A percentile compares a stretch with the other conserved stretches of the same genome.
Evolutionary conservation across 2,329 filamentous ascomycete genomes (phyloP).

Genomic region (Verticillium zaregamsianum): DNA sequence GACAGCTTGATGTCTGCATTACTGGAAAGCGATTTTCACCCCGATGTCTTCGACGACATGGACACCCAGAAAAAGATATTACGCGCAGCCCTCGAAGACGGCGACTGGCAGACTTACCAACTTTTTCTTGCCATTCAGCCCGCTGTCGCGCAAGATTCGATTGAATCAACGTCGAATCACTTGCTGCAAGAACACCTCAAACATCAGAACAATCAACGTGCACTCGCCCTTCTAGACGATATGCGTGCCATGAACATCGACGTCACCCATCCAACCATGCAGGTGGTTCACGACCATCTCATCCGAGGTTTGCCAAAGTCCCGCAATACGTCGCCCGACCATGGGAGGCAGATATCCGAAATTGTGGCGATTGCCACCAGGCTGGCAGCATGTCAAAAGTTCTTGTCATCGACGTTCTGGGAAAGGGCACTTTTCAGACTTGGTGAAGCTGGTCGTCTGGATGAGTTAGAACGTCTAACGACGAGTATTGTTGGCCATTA

Average conservation of each 20-base stretch:
- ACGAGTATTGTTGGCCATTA: constrained; percentile 38
- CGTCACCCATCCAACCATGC: constrained; percentile 13
- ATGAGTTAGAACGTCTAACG: constrained; percentile 40
- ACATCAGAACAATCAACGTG: constrained; percentile 17
- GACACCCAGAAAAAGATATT: constrained; percentile 35
- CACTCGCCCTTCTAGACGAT: constrained; percentile 30
- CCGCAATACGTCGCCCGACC: background rate
- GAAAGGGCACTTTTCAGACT: constrained; percentile 38
- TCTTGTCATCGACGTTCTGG: constrained; percentile 35
- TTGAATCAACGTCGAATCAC: constrained; percentile 25
- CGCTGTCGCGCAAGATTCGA: constrained; percentile 22
- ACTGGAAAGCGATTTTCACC: constrained; percentile 47
- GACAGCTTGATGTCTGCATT: constrained; percentile 41
- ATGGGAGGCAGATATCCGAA: background rate
- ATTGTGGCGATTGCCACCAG: constrained; percentile 5
- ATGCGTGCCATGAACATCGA: constrained; percentile 29
- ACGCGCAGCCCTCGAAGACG: background rate
- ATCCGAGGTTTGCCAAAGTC: constrained; percentile 6
- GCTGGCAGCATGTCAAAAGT: constrained; percentile 3
- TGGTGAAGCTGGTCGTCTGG: constrained; percentile 36
- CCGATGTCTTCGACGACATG: constrained; percentile 49
- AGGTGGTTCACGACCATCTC: constrained; percentile 6
- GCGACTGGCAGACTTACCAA: background rate
- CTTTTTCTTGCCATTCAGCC: constrained; percentile 41
- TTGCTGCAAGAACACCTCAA: constrained; percentile 25